Evolutionary conservation across 2,329 filamentous ascomycete species (phyloP).

Genomic region (Chaetomium olivaceum): DNA sequence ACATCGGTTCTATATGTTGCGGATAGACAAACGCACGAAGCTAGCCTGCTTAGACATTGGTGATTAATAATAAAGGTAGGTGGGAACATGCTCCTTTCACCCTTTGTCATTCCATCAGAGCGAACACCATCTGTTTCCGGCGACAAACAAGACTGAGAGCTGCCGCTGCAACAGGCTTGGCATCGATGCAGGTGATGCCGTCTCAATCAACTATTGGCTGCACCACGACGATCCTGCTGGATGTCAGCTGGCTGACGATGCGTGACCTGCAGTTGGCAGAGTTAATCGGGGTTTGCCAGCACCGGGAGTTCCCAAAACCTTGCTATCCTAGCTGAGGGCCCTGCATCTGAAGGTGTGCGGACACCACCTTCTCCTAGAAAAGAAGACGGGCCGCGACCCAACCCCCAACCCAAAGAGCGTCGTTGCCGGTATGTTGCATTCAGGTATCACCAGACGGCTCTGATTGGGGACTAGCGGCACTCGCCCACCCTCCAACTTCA

Average conservation of each 20-base stretch:
- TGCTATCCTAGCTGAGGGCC: background rate
- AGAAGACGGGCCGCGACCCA: background rate
- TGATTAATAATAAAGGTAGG: too few species aligned
- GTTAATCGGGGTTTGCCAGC: background rate
- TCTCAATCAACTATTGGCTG: background rate
- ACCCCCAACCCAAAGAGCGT: background rate
- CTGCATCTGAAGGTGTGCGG: background rate
- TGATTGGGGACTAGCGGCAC: background rate
- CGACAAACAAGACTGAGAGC: background rate
- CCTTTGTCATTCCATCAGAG: background rate
- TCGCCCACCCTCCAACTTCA: constrained; percentile 7
- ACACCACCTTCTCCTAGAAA: background rate
- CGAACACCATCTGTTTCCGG: background rate
- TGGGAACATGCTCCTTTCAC: too few species aligned
- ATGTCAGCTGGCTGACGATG: background rate
- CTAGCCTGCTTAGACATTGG: too few species aligned
- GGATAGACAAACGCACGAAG: too few species aligned
- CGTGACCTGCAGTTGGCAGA: background rate
- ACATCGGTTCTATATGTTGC: too few species aligned
- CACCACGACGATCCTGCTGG: background rate
- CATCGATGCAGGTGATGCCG: background rate
- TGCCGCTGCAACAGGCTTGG: background rate
- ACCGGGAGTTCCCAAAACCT: background rate
- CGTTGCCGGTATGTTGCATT: constrained; percentile 10
- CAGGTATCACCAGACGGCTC: constrained; percentile 15